These are phyloP conservation scores for Tetrapisispora nanseiensis DNA, from an alignment of 805 yeast genomes.

Conservation along the genomic window DNA sequence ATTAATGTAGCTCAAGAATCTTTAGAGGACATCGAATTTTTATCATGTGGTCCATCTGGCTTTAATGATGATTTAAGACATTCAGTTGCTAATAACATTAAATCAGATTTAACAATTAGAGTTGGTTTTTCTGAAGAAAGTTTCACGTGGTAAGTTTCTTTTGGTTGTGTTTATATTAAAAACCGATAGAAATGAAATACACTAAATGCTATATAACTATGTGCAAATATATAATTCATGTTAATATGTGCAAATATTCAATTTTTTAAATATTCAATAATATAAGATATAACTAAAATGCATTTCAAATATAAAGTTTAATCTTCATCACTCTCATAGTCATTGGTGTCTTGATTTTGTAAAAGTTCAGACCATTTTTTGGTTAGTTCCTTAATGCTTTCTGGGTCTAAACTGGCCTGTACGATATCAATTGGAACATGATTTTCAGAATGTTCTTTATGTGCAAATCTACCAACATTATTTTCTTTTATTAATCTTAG, in stretches of 20 bases:
- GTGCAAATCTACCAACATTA: slow-evolving; percentile 66
- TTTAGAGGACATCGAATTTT: slow-evolving; percentile 39
- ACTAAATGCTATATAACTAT: not conserved
- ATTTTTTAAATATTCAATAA: too few species aligned
- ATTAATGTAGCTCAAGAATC: slow-evolving; percentile 27
- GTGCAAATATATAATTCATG: not conserved
- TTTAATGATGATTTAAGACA: slow-evolving; percentile 50
- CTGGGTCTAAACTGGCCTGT: slow-evolving; percentile 65
- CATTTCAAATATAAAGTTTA: not conserved
- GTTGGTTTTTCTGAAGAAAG: slow-evolving; percentile 30
- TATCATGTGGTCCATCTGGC: slow-evolving; percentile 53
- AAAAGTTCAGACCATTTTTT: slow-evolving; percentile 45
- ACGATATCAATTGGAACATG: slow-evolving; percentile 89
- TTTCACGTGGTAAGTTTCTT: slow-evolving; percentile 29
- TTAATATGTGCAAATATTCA: not conserved
- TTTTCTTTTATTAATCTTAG: slow-evolving; percentile 60
- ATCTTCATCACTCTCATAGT: slow-evolving; percentile 5
- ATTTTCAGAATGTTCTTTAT: slow-evolving; percentile 78
- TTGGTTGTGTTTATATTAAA: too few species aligned
- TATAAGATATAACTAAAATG: too few species aligned
- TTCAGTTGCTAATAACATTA: slow-evolving; percentile 35
- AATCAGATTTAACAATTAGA: slow-evolving; percentile 15
- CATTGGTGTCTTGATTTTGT: slow-evolving; percentile 11
- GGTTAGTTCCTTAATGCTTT: slow-evolving; percentile 59
- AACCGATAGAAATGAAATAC: not conserved